Conservation (phyloP, 2,329 filamentous ascomycete species). For the Piedraia hortae region DNA sequence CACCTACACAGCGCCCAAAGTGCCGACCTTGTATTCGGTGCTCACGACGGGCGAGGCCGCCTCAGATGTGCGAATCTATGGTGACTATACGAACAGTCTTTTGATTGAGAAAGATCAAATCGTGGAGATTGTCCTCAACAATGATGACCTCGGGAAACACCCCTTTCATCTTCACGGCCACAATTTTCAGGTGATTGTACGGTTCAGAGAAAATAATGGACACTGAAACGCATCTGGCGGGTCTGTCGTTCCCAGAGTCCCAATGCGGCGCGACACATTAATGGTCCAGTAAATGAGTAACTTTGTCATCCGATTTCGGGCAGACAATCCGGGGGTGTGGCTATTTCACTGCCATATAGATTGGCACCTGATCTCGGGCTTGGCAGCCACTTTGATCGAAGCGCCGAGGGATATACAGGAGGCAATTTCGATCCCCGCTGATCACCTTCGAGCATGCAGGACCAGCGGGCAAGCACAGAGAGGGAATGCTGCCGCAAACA, state of each 20-base stretch:
- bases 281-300: slow-evolving; percentile 27
- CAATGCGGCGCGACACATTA: slow-evolving; percentile 26
- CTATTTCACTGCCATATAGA: slow-evolving; percentile 24
- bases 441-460: slow-evolving; percentile 32
- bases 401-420: slow-evolving; percentile 30
- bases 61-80: slow-evolving; percentile 19
- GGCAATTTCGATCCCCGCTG: slow-evolving; percentile 29
- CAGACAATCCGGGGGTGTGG: slow-evolving; percentile 26
- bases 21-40: slow-evolving; percentile 54
- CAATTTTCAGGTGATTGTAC: slow-evolving; percentile 33
- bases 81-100: slow-evolving; percentile 27
- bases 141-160: slow-evolving; percentile 41
- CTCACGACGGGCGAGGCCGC: slow-evolving; percentile 29
- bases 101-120: slow-evolving; percentile 38
- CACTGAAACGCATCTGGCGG: slow-evolving; percentile 12
- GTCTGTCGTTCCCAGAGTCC: slow-evolving; percentile 13
- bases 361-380: slow-evolving; percentile 24
- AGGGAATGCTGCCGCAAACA: slow-evolving; percentile 56
- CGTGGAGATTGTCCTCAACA: slow-evolving; percentile 56
- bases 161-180: slow-evolving; percentile 56
- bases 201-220: slow-evolving; percentile 11
- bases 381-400: slow-evolving; percentile 25
- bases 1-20: slow-evolving; percentile 46
- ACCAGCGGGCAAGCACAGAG: slow-evolving; percentile 21
- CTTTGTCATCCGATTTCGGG: slow-evolving; percentile 26